Conservation (phyloP, 805 yeast species). For the Saturnispora sekii region DNA sequence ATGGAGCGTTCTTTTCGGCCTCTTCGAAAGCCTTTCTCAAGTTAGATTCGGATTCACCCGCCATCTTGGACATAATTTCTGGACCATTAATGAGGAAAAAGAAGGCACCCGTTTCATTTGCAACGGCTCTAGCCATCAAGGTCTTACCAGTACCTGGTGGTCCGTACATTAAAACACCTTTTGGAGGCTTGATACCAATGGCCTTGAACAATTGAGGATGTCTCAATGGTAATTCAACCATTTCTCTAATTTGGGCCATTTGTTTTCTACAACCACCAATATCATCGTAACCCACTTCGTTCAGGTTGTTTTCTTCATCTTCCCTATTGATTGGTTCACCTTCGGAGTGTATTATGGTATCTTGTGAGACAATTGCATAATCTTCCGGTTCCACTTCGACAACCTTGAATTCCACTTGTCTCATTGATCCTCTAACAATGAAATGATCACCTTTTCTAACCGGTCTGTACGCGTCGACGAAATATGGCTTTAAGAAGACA, state of each 20-base stretch:
- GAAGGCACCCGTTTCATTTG: constrained; percentile 98
- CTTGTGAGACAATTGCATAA: constrained; percentile 96
- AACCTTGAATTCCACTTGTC: constrained; percentile 97
- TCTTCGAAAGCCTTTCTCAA: constrained; percentile 97
- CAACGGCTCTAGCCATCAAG: constrained; percentile 99
- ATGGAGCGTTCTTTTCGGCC: constrained; percentile 97
- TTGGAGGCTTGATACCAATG: constrained; percentile 98
- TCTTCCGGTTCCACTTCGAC: constrained; percentile 98
- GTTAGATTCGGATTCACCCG: constrained; percentile 97
- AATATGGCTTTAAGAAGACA: constrained; percentile 93
- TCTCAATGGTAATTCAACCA: constrained; percentile 95
- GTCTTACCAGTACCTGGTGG: constrained; percentile 99
- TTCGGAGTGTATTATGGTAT: constrained; percentile 95
- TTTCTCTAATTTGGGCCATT: constrained; percentile 98
- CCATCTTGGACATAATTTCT: constrained; percentile 99
- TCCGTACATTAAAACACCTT: constrained; percentile 96
- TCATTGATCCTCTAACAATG: constrained; percentile 97
- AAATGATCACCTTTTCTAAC: constrained; percentile 96
- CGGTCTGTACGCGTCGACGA: constrained; percentile 98
- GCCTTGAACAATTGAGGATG: constrained; percentile 97
- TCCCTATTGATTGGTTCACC: constrained; percentile 98
- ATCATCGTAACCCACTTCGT: constrained; percentile 97
- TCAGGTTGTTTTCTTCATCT: constrained; percentile 93
- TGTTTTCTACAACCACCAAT: constrained; percentile 99
- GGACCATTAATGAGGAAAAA: constrained; percentile 98